Evolutionary conservation across 1,284 basidiomycete species (phyloP), one percentile per base, ranked within the genome.

Genomic region (Agaricales sp.): DNA sequence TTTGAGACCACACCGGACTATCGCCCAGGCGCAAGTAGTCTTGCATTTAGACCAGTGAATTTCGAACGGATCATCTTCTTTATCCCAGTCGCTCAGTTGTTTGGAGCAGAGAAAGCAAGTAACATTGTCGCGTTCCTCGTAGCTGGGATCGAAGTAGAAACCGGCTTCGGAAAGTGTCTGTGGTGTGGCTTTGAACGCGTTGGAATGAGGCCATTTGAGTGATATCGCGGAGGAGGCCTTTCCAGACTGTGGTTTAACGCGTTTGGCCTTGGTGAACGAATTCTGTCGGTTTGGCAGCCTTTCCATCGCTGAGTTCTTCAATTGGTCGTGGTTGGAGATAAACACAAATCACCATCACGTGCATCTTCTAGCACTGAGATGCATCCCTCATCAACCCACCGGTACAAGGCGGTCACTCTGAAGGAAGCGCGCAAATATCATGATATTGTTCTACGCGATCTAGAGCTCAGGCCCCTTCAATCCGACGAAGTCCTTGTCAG

Each of bases 81-180:
- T 69, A 47, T 83, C 82, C 90, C 90, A 93, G 13, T 82, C 86
- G 46, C 78, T 77, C 8, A 93, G 71, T 53, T 82, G 72, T 58
- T 90, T 86, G 44, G 70, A 73, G 64, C 90, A 93, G 47, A 81
- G 63, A 59, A 81, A 91, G 62, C 91, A 93, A 3, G 73, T 72
- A 20, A 85, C 85, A 54, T 75, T 80, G 63, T 89, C 87, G 22
- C 67, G 68, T 52, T 81, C 75, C 11, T 77, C 72, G 53, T 66
- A 65, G 55, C 74, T 76, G 0, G 87, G 86, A 50, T 70, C 70
- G 63, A 74, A 89, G 69, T 78, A 91, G 67, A 92, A 93, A 12
- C 90, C 90, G 2, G 90, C 90, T 53, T 83, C 77, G 1, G 90
- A 83, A 21, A 93, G 77, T 2, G 74, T 69, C 45, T 73, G 64